These are phyloP conservation scores for Gossypium mustelinum DNA, from an alignment of 345 rosid genomes.

Conservation along the genomic window DNA sequence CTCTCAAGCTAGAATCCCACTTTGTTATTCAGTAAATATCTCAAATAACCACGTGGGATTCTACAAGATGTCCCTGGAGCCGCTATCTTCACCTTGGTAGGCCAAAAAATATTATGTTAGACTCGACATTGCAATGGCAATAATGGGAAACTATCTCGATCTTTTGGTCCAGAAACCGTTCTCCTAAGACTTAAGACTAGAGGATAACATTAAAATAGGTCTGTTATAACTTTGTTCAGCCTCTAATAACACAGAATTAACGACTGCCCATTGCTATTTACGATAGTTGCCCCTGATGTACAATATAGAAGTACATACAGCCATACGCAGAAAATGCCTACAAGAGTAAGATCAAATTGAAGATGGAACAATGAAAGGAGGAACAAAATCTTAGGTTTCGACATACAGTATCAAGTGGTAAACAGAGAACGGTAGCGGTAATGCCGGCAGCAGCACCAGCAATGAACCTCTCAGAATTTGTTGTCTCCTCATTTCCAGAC, in stretches of 20 bases:
- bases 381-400: neutral
- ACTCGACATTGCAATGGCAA: neutral
- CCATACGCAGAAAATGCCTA: neutral
- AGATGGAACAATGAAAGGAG: neutral
- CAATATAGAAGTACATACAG: conserved; percentile 3
- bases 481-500: conserved; percentile 56
- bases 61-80: neutral
- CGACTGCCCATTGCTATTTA: neutral
- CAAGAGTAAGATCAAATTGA: neutral
- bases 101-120: neutral
- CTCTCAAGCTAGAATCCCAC: neutral
- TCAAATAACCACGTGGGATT: neutral
- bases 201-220: neutral
- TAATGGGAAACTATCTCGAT: neutral
- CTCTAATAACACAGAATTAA: neutral
- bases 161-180: neutral
- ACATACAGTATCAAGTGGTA: conserved; percentile 72
- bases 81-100: neutral
- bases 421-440: conserved; percentile 62
- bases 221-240: neutral
- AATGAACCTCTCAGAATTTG: conserved; percentile 63
- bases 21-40: neutral
- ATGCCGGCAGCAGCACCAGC: conserved; percentile 83
- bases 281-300: neutral
- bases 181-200: neutral